These are phyloP conservation scores for Neolecta irregularis DNA, from an alignment of 1,139 yeast genomes.

Conservation along the genomic window DNA sequence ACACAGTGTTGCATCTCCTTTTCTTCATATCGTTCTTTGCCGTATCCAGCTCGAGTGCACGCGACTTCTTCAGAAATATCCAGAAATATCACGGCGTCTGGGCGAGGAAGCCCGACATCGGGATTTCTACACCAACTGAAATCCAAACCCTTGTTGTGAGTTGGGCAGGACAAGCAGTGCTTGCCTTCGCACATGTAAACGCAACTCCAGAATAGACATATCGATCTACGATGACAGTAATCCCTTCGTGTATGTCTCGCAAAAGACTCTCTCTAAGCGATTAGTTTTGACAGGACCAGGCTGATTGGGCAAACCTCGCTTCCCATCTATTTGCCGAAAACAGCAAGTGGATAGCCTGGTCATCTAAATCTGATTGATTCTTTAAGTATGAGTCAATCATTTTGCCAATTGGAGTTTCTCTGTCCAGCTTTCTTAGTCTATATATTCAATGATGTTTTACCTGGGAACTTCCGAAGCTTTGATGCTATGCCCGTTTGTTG, in stretches of 20 bases:
- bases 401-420: conserved; percentile 66
- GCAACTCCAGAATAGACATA: conserved; percentile 90
- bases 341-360: conserved; percentile 69
- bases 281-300: background rate
- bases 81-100: conserved; percentile 70
- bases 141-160: conserved; percentile 30
- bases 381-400: conserved; percentile 62
- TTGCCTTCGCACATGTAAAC: conserved; percentile 65
- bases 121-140: conserved; percentile 65
- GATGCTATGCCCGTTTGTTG: background rate
- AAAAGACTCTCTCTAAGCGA: conserved; percentile 27
- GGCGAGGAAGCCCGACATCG: conserved; percentile 72
- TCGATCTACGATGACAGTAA: conserved; percentile 57
- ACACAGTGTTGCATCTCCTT: conserved; percentile 58
- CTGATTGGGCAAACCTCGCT: conserved; percentile 22
- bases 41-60: conserved; percentile 60
- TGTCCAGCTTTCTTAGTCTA: no score
- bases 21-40: conserved; percentile 79
- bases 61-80: conserved; percentile 41
- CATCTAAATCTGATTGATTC: conserved; percentile 26
- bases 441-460: no score
- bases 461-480: conserved; percentile 50
- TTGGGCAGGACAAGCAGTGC: background rate
- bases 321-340: conserved; percentile 97
- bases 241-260: conserved; percentile 36